Evolutionary conservation across 768 basidiomycete genomes (phyloP).

Genomic region (Pulveroboletus frians): DNA sequence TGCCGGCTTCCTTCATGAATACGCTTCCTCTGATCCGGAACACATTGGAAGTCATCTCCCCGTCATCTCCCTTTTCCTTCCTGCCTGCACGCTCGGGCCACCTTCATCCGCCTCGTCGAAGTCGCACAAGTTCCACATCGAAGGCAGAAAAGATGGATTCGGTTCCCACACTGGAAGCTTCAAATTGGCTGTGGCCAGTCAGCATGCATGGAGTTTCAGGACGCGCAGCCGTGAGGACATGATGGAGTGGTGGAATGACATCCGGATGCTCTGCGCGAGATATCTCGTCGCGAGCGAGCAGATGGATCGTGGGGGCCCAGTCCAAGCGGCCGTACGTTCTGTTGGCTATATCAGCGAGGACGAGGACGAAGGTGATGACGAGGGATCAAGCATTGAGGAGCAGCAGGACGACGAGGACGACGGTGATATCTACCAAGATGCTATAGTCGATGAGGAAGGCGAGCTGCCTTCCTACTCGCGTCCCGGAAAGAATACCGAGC

Average conservation of each 20-base stretch:
- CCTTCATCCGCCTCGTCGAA: slow-evolving; percentile 63
- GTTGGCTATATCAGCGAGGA: slow-evolving; percentile 88
- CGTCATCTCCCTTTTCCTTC: slow-evolving; percentile 84
- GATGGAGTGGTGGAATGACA: slow-evolving; percentile 99
- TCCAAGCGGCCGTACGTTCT: slow-evolving; percentile 85
- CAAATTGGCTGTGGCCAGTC: slow-evolving; percentile 34
- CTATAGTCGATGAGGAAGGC: slow-evolving; percentile 36
- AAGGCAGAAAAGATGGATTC: slow-evolving; percentile 78
- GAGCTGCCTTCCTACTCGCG: slow-evolving; percentile 61
- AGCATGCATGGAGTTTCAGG: slow-evolving; percentile 86
- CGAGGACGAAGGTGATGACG: slow-evolving; percentile 51
- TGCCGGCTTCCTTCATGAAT: slow-evolving; percentile 95
- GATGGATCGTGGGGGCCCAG: slow-evolving; percentile 88
- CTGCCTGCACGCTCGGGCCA: slow-evolving; percentile 92
- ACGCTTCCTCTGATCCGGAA: slow-evolving; percentile 68
- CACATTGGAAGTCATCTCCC: slow-evolving; percentile 49
- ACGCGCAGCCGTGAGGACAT: slow-evolving; percentile 88
- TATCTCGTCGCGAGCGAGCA: slow-evolving; percentile 93
- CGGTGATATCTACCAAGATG: slow-evolving; percentile 41
- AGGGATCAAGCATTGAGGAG: slow-evolving; percentile 47
- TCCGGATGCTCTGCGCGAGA: slow-evolving; percentile 86
- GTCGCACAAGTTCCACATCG: slow-evolving; percentile 96
- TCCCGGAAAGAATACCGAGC: slow-evolving; percentile 35
- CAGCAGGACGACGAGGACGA: slow-evolving; percentile 48
- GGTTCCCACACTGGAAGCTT: slow-evolving; percentile 57